phyloP scores from a whole-genome alignment of 2,329 filamentous ascomycete species.

The Proliferodiscus dingleyae region DNA sequence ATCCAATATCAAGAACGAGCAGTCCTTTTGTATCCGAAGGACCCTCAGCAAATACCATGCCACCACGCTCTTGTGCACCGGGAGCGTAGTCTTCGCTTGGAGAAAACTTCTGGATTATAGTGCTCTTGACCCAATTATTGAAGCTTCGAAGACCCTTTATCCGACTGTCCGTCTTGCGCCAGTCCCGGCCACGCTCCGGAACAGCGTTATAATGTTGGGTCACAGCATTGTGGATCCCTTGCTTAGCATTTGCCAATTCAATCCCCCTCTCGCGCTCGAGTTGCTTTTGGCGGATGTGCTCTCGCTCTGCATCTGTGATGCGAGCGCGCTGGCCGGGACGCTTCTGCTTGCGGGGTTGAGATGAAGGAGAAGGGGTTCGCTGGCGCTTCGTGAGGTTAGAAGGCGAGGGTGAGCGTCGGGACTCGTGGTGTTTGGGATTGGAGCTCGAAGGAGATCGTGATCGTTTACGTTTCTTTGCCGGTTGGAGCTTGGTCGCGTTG shows the following conservation, averaged over 20 bases:
- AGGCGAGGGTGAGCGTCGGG: conserved; percentile 24
- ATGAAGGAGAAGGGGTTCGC: conserved; percentile 23
- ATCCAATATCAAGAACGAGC: conserved; percentile 87
- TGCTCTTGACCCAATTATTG: conserved; percentile 99
- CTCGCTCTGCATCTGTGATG: conserved; percentile 62
- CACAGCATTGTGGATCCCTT: conserved; percentile 78
- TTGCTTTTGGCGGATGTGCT: conserved; percentile 59
- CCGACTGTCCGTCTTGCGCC: conserved; percentile 87
- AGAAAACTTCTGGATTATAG: conserved; percentile 93
- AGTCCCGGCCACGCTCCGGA: conserved; percentile 87
- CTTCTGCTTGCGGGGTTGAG: conserved; percentile 58
- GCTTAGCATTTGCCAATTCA: conserved; percentile 28
- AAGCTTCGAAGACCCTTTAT: conserved; percentile 93
- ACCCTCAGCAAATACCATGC: conserved; percentile 29
- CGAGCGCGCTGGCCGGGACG: conserved; percentile 62
- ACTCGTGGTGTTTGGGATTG: conserved; percentile 24
- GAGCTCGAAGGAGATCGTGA: conserved; percentile 33
- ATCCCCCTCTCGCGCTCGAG: conserved; percentile 50
- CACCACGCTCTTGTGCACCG: conserved; percentile 50
- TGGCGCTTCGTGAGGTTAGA: conserved; percentile 20
- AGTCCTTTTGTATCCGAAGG: conserved; percentile 47
- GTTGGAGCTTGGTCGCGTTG: conserved; percentile 38
- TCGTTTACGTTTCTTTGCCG: conserved; percentile 38
- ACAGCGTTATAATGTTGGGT: conserved; percentile 94
- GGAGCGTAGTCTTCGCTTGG: conserved; percentile 69